A percentile compares a stretch with the other conserved stretches of the same genome.
These are phyloP conservation scores for Pichia californica DNA, from an alignment of 805 yeast species.

Conservation along the genomic window DNA sequence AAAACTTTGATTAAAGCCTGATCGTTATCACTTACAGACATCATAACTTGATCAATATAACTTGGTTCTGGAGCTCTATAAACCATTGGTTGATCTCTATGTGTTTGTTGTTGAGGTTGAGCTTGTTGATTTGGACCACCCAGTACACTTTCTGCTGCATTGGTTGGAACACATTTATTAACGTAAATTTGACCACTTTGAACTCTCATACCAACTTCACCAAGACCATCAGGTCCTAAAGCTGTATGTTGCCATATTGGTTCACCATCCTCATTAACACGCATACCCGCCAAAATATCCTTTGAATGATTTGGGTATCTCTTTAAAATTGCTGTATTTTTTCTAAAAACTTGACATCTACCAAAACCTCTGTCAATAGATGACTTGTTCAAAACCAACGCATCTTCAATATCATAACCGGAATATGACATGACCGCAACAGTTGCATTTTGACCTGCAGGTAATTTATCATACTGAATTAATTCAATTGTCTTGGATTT, in stretches of 20 bases:
- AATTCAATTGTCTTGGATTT: conserved; percentile 95
- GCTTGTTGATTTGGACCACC: conserved; percentile 27
- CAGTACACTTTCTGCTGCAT: conserved; percentile 63
- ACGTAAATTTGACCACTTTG: conserved; percentile 92
- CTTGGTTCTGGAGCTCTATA: conserved; percentile 95
- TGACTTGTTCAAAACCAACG: conserved; percentile 86
- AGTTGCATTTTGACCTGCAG: conserved; percentile 98
- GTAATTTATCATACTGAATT: conserved; percentile 90
- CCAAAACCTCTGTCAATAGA: conserved; percentile 97
- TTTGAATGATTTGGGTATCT: conserved; percentile 91
- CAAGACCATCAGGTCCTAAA: conserved; percentile 91
- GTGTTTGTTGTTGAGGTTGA: conserved; percentile 36
- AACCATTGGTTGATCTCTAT: conserved; percentile 83
- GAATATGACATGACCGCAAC: conserved; percentile 99
- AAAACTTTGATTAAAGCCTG: conserved; percentile 90
- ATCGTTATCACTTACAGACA: conserved; percentile 92
- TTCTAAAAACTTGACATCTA: conserved; percentile 90
- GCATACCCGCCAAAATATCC: conserved; percentile 87
- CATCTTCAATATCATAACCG: conserved; percentile 99
- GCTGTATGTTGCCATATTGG: conserved; percentile 84
- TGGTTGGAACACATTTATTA: conserved; percentile 87
- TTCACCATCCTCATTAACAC: conserved; percentile 72
- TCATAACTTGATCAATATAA: conserved; percentile 94
- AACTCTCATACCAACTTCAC: conserved; percentile 88
- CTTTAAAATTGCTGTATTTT: conserved; percentile 83